Base-by-base conservation (phyloP, 2,329 filamentous ascomycete species). In the Aspergillus sp. region DNA sequence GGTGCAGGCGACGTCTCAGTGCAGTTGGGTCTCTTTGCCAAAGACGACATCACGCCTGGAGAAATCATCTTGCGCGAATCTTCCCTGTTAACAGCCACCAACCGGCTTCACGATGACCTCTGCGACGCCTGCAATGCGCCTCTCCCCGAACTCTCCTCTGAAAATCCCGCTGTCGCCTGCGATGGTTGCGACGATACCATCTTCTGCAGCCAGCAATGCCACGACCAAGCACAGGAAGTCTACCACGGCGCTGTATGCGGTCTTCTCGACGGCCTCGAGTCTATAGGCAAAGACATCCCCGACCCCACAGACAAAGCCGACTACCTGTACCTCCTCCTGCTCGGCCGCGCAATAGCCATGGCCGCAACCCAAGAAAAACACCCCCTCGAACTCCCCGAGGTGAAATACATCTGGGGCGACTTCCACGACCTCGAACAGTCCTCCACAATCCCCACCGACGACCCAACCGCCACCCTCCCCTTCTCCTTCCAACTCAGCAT, bases 21-120 rank as follows among this genome's bases (percentile, higher is more conserved):
- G 44, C 93, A 98, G 65, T 78, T 98, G 0, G 93, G 93, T 5
- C 77, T 98, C 4, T 97, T 97, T 62, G 91, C 90, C 6, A 88
- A 82, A 55, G 79, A 87, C 50, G 84, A 95, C 52, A 87, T 97
- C 32, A 69, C 73, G 0, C 81, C 89, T 0, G 87, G 86, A 7
- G 86, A 94, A 62, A 74, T 77, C 5, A 82, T 96, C 2, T 76
- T 98, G 28, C 73, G 80, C 38, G 93, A 98, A 61, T 87, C 85
- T 48, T 93, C 90, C 7, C 77, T 95, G 6, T 72, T 98, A 33
- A 95, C 90, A 2, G 90, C 88, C 37, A 93, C 91, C 55, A 93
- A 93, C 61, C 83, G 89, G 28, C 78, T 93, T 9, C 89, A 94
- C 61, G 90, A 95, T 49, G 77, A 86, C 5, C 78, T 91, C 28